A percentile compares a stretch with the other conserved stretches of the same genome.
Conservation (phyloP, 306 rosid genomes). For the Prunus kanzakura region DNA sequence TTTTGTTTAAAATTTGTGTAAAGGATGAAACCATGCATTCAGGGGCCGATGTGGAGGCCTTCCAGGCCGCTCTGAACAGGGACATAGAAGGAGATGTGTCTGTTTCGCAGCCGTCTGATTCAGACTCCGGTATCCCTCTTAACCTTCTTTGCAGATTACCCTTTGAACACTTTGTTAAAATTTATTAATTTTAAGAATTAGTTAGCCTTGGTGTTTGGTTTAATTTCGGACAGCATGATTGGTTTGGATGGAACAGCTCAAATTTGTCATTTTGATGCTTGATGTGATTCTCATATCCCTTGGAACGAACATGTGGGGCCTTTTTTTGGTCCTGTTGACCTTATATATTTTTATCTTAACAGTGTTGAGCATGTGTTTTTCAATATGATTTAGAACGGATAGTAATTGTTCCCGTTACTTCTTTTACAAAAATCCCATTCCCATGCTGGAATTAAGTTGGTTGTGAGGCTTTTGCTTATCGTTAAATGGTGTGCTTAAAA, state of each 20-base stretch:
- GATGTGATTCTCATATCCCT: neutral
- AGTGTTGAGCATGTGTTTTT: neutral
- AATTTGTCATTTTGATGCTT: neutral
- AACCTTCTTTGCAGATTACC: neutral
- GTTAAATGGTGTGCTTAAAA: neutral
- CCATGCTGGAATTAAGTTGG: neutral
- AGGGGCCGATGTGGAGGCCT: constrained; percentile 83
- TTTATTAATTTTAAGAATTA: neutral
- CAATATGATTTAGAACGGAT: neutral
- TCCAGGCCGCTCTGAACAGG: constrained; percentile 78
- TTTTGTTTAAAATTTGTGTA: constrained; percentile 12
- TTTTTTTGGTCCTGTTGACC: neutral
- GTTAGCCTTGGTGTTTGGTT: neutral
- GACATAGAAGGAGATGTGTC: constrained; percentile 71
- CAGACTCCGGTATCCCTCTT: constrained; percentile 43
- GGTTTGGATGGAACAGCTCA: neutral
- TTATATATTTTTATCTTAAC: neutral
- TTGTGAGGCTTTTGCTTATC: neutral
- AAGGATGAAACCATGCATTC: constrained; percentile 92
- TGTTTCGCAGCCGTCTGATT: constrained; percentile 50
- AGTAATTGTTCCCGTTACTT: neutral
- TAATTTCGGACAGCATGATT: neutral
- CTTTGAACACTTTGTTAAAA: neutral
- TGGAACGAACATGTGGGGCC: neutral
- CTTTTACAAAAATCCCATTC: neutral